phyloP scores from a whole-genome alignment of 2,329 filamentous ascomycete genomes.

The Aciculosporium take region DNA sequence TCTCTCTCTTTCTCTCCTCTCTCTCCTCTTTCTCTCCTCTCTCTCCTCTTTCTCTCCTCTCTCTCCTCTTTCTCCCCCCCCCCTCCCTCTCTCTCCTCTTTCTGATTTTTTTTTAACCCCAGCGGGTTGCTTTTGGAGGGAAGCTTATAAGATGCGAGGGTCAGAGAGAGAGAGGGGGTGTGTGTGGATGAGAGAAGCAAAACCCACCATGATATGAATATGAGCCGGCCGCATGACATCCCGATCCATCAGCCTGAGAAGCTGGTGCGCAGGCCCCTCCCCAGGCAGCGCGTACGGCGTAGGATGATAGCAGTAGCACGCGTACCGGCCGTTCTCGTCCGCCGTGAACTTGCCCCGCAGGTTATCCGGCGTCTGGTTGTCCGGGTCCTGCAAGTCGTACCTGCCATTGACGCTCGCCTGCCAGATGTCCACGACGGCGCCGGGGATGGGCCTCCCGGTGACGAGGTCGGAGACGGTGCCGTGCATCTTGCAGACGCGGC shows the following conservation, averaged over 20 bases:
- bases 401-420: conserved; percentile 62
- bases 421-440: conserved; percentile 65
- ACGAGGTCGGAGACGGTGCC: conserved; percentile 50
- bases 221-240: conserved; percentile 35
- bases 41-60: too few relatives aligned
- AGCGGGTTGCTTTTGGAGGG: too few relatives aligned
- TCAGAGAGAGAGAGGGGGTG: too few relatives aligned
- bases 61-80: too few relatives aligned
- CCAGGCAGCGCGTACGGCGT: conserved; percentile 59
- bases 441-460: conserved; percentile 50
- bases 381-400: conserved; percentile 63
- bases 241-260: conserved; percentile 31
- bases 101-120: too few relatives aligned
- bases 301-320: conserved; percentile 62
- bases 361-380: conserved; percentile 59
- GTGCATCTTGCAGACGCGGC: conserved; percentile 52
- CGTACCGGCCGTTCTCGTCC: conserved; percentile 54
- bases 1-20: too few relatives aligned
- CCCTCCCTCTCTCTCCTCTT: too few relatives aligned
- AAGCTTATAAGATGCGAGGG: too few relatives aligned
- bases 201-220: conserved; percentile 39
- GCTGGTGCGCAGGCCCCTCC: conserved; percentile 34
- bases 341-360: conserved; percentile 62
- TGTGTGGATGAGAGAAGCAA: too few relatives aligned
- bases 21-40: too few relatives aligned